phyloP scores from a whole-genome alignment of 179 eudicot genomes.

The Patellifolia procumbens region DNA sequence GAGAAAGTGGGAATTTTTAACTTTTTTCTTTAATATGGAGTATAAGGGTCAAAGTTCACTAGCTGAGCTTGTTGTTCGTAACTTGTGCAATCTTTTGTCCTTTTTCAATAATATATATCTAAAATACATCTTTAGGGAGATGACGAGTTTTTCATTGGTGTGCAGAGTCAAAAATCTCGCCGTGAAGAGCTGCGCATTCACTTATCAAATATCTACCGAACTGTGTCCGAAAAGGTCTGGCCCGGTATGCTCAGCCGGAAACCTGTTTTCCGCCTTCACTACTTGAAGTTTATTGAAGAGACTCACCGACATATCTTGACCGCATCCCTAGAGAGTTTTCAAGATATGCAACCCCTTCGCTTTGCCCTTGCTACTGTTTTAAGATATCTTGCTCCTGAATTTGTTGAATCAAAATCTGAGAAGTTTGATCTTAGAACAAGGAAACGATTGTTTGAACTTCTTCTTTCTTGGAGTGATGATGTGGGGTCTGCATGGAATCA shows the following conservation, averaged over 20 bases:
- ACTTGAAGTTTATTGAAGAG: slow-evolving; percentile 89
- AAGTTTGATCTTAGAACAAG: slow-evolving; percentile 87
- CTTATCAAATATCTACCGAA: slow-evolving; percentile 86
- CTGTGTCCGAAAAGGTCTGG: slow-evolving; percentile 94
- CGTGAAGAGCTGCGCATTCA: slow-evolving; percentile 93
- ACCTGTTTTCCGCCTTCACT: slow-evolving; percentile 92
- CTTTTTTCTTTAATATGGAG: no score
- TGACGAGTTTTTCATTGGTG: slow-evolving; percentile 16
- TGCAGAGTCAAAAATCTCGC: slow-evolving; percentile 91
- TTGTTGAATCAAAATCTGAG: slow-evolving; percentile 94
- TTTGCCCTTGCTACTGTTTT: slow-evolving; percentile 91
- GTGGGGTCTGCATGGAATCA: slow-evolving; percentile 76
- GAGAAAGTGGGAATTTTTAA: no score
- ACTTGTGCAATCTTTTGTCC: not conserved
- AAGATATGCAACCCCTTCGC: slow-evolving; percentile 92
- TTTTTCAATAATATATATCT: not conserved
- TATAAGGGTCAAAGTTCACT: no score
- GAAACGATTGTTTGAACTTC: slow-evolving; percentile 91
- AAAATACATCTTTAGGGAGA: not conserved
- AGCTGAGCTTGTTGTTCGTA: not conserved
- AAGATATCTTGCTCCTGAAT: slow-evolving; percentile 94
- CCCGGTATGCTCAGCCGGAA: slow-evolving; percentile 92
- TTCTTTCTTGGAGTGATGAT: slow-evolving; percentile 94
- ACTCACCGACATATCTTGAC: slow-evolving; percentile 70
- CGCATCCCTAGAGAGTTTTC: slow-evolving; percentile 74